Percentiles rank a stretch among this genome's conserved stretches.
phyloP scores from a whole-genome alignment of 1,284 basidiomycete species.

The Rugosomyces carneus region DNA sequence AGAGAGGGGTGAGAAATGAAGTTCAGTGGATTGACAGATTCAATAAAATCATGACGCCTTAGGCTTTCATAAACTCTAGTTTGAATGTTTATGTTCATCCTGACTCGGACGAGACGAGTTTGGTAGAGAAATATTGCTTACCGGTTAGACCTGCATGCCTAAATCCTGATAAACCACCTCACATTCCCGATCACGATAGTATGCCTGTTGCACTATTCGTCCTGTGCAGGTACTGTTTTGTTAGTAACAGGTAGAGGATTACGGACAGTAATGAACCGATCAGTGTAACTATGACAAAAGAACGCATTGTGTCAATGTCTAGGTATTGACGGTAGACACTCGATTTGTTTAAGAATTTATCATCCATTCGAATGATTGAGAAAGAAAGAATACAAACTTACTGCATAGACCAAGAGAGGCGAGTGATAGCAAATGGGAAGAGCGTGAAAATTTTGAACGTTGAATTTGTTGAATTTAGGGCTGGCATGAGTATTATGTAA shows the following conservation, averaged over 20 bases:
- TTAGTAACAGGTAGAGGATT: not conserved
- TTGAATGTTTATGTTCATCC: conserved; percentile 70
- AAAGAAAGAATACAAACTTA: conserved; percentile 1
- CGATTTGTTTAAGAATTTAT: conserved; percentile 39
- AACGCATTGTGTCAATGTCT: conserved; percentile 42
- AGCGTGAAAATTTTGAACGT: no score
- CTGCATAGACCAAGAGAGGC: not conserved
- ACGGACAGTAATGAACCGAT: conserved; percentile 39
- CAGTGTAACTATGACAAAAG: conserved; percentile 88
- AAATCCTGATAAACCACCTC: no score
- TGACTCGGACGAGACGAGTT: conserved; percentile 16
- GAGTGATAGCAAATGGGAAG: not conserved
- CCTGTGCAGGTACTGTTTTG: not conserved
- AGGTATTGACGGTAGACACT: conserved; percentile 46
- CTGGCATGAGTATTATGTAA: not conserved
- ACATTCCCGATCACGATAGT: no score
- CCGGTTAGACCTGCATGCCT: not conserved
- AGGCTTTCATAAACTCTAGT: conserved; percentile 84
- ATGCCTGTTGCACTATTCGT: no score
- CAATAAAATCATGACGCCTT: conserved; percentile 58
- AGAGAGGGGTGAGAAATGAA: conserved; percentile 8
- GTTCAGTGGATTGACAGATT: conserved; percentile 64
- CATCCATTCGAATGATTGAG: conserved; percentile 47
- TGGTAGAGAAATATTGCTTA: conserved; percentile 6
- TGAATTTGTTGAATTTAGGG: not conserved